Conservation (phyloP, 1,284 basidiomycete genomes). For the Pholiota adiposa region DNA sequence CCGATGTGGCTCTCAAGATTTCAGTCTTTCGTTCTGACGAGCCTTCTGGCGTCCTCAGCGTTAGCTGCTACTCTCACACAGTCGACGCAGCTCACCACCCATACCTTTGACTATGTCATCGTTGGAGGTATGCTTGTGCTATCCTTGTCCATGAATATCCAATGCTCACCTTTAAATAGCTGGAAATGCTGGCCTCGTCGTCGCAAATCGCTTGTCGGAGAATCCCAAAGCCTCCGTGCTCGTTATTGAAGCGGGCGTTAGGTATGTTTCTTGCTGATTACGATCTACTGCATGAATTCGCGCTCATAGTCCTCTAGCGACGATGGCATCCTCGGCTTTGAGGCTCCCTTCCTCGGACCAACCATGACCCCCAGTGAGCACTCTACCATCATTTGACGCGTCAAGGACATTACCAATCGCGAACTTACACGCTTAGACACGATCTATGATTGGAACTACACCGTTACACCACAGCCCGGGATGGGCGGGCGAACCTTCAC, state of each 20-base stretch:
- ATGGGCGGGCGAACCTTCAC: constrained; percentile 29
- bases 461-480: constrained; percentile 30
- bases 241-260: constrained; percentile 36
- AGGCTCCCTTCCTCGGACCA: constrained; percentile 23
- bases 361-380: constrained; percentile 19
- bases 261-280: constrained; percentile 5
- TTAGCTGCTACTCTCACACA: neutral
- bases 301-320: constrained; percentile 15
- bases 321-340: constrained; percentile 17
- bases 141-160: neutral
- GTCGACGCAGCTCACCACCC: neutral
- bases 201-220: constrained; percentile 30
- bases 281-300: neutral
- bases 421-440: constrained; percentile 16
- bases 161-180: neutral
- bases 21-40: neutral
- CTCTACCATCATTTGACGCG: neutral
- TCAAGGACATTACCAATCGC: neutral
- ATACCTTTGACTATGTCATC: constrained; percentile 8
- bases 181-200: constrained; percentile 26
- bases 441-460: constrained; percentile 37
- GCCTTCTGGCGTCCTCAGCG: neutral
- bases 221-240: constrained; percentile 26
- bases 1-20: neutral
- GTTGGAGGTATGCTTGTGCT: neutral